Base-by-base conservation (phyloP, 2,329 filamentous ascomycete genomes). In the Apiospora malaysiana region DNA sequence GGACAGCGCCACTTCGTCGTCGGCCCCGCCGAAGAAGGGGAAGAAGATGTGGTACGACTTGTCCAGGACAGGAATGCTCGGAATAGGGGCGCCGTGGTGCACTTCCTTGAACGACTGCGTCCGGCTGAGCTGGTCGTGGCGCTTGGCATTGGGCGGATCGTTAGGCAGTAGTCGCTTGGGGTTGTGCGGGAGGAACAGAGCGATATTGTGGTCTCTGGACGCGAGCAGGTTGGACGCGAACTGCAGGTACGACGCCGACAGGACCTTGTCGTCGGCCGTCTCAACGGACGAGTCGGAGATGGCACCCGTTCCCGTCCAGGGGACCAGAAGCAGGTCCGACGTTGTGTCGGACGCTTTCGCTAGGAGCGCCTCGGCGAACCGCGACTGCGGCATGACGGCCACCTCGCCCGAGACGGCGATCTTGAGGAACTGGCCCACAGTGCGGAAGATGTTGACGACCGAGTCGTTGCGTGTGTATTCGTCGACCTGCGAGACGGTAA, bases 391-490 rank as follows among this genome's bases (percentile, higher is more conserved):
- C 0, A 95, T 90, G 66, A 97, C 90, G 0, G 92, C 90, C 1
- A 97, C 91, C 71, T 92, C 92, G 5, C 94, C 94, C 4, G 93
- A 94, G 18, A 95, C 92, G 0, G 94, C 90, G 0, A 98, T 87
- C 73, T 95, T 93, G 78, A 96, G 91, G 56, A 97, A 89, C 73
- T 93, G 92, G 1, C 94, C 94, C 75, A 98, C 95, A 0, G 94
- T 94, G 66, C 93, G 90, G 86, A 98, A 98, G 0, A 94, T 93
- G 78, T 97, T 97, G 70, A 98, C 90, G 5, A 98, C 91, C 0
- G 95, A 94, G 77, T 98, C 95, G 76, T 89, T 87, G 7, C 88
- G 85, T 40, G 89, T 88, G 72, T 90, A 88, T 66, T 96, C 93
- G 49, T 94, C 92, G 2, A 92, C 87, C 77, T 97, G 94, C 0